Base-by-base conservation (phyloP, 2,329 filamentous ascomycete genomes). In the Tolypocladium guangdongense region DNA sequence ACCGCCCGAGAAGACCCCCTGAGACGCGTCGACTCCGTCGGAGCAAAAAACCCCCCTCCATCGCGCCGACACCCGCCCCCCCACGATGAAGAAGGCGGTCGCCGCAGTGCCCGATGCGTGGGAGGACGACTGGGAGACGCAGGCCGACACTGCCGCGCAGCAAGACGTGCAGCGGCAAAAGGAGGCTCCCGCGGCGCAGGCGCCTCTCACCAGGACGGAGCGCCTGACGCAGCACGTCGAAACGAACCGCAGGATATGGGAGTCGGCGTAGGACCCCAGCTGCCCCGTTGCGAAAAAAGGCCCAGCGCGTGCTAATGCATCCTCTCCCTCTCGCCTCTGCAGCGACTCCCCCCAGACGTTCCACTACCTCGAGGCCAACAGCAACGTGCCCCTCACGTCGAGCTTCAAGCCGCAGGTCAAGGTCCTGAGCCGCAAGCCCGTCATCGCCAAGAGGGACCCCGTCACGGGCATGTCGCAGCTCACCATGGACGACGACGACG, bases 101-200 rank as follows among this genome's bases (percentile, higher is more conserved):
- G 68, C 60, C 11, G 69, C 69, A n/a, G 68, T 86, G 55, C 84
- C 87, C 38, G 82, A 90, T 67, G 91, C 90, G 22, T 96, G 92
- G 92, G 79, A 95, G 62, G 87, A 93, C 62, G 88, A 96, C 64
- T 97, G 91, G 90, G 88, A 92, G 67, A 72, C 75, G 7, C 80
- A 87, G 65, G 89, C 87, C 54, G 90, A 95, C 67, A 77, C 66
- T 54, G 61, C 68, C 32, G 66, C 68, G 43, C 66, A 73, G 24
- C 65, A 68, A 49, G 63, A 65, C 54, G 59, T 68, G n/a, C 60
- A 66, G 52, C 60, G 68, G n/a, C 63, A 68, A 35, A 58, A 66
- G 48, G 60, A 67, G 53, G 62, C 64, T 37, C 63, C 63, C 12
- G 50, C 64, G 68, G 20, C 69, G 71, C 60, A 67, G 39, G 27